phyloP scores from a whole-genome alignment of 441 rosid species.

The Macaranga tanarius region DNA sequence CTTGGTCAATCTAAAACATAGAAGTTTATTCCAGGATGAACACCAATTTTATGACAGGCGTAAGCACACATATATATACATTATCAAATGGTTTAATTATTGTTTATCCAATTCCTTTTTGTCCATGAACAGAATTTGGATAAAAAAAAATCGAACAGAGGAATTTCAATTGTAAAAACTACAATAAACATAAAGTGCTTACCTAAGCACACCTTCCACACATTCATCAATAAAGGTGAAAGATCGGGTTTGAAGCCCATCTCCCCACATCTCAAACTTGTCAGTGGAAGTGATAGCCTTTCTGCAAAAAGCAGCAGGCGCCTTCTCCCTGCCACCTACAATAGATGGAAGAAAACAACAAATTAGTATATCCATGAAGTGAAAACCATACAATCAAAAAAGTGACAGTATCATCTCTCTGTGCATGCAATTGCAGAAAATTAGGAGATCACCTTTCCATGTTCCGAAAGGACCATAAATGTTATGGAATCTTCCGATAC shows the following conservation, averaged over 20 bases:
- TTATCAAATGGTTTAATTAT: neutral
- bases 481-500: constrained; percentile 92
- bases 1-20: constrained; percentile 59
- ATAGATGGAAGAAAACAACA: constrained; percentile 8
- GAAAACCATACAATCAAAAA: neutral
- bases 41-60: neutral
- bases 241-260: constrained; percentile 94
- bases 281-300: constrained; percentile 76
- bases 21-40: neutral
- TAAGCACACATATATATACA: neutral
- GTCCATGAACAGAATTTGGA: neutral
- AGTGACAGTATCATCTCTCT: neutral
- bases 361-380: neutral
- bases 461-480: constrained; percentile 97
- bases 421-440: neutral
- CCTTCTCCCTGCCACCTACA: constrained; percentile 98
- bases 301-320: constrained; percentile 99
- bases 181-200: constrained; percentile 11
- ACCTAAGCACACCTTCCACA: constrained; percentile 97
- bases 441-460: constrained; percentile 70
- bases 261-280: constrained; percentile 99
- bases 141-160: neutral
- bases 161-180: neutral
- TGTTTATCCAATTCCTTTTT: neutral
- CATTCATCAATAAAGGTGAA: constrained; percentile 98